phyloP scores from a whole-genome alignment of 305 asterid genomes.

The Caryopteris hybrid region DNA sequence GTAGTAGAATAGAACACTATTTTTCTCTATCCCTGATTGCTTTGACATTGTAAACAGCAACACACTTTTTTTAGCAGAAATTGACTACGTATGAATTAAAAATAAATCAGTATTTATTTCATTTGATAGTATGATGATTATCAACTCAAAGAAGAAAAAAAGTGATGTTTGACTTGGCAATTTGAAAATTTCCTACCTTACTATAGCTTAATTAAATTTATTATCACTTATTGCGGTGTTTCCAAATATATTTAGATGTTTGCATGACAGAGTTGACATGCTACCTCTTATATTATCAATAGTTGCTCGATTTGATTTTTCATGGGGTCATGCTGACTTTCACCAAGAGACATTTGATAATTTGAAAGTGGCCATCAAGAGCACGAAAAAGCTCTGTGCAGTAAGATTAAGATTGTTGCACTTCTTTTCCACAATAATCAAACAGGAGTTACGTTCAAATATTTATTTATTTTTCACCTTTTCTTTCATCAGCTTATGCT shows the following conservation, averaged over 20 bases:
- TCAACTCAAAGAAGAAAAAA: neutral
- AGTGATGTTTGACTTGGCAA: neutral
- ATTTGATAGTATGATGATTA: neutral
- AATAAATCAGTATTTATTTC: neutral
- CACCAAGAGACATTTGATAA: constrained; percentile 82
- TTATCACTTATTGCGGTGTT: neutral
- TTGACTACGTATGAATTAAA: neutral
- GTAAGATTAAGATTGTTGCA: constrained; percentile 57
- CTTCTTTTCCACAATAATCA: neutral
- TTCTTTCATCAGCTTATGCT: constrained; percentile 93
- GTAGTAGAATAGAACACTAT: neutral
- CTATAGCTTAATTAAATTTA: neutral
- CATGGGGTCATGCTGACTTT: constrained; percentile 71
- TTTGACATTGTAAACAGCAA: too few species aligned
- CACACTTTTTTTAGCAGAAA: too few species aligned
- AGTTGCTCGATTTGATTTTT: constrained; percentile 91
- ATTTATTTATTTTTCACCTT: neutral
- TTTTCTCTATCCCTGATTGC: too few species aligned
- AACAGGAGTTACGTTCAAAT: neutral
- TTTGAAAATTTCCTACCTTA: neutral
- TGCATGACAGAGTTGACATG: neutral
- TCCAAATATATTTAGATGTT: neutral
- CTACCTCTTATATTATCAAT: constrained; percentile 1
- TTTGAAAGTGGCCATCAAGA: constrained; percentile 56
- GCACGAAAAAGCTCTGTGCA: constrained; percentile 65